A percentile compares a stretch with the other conserved stretches of the same genome.
Evolutionary conservation across 2,329 filamentous ascomycete species (phyloP).

Genomic region (Madurella fahalii): DNA sequence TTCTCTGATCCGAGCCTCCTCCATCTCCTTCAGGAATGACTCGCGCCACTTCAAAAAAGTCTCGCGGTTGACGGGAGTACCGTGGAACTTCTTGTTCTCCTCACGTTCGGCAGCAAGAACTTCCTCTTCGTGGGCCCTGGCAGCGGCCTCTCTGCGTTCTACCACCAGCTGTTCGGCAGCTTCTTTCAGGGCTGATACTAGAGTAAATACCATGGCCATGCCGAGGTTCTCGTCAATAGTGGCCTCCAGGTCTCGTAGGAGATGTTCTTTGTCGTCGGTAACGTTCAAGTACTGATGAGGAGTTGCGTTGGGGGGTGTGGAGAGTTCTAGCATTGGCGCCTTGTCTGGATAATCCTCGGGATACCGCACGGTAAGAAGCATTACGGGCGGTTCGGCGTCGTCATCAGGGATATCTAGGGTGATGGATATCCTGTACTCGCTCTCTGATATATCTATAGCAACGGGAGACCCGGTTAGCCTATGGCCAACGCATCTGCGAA

Average conservation of each 20-base stretch:
- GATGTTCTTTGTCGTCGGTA: conserved; percentile 68
- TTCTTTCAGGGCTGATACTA: conserved; percentile 85
- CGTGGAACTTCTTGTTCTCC: conserved; percentile 96
- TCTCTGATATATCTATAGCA: conserved; percentile 77
- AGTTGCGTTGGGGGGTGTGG: conserved; percentile 64
- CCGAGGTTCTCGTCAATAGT: conserved; percentile 89
- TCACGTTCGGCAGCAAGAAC: conserved; percentile 67
- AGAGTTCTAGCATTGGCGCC: conserved; percentile 76
- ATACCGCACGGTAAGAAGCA: conserved; percentile 83
- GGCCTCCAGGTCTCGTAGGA: conserved; percentile 67
- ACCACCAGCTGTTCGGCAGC: conserved; percentile 79
- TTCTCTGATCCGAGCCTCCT: conserved; percentile 61
- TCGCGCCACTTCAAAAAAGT: conserved; percentile 80
- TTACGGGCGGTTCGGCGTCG: conserved; percentile 61
- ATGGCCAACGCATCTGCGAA: neutral
- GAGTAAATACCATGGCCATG: conserved; percentile 95
- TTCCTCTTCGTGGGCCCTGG: conserved; percentile 54
- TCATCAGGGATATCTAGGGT: conserved; percentile 72
- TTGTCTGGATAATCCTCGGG: conserved; percentile 88
- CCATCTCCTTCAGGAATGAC: conserved; percentile 74
- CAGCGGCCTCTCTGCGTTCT: conserved; percentile 64
- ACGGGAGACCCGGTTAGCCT: conserved; percentile 2
- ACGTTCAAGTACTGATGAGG: conserved; percentile 73
- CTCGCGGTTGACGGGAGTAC: conserved; percentile 81
- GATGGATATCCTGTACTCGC: conserved; percentile 81